Evolutionary conservation across 1,139 yeast genomes (phyloP), one percentile per base, ranked within the genome.

Genomic region (Suhomyces atakaporum): DNA sequence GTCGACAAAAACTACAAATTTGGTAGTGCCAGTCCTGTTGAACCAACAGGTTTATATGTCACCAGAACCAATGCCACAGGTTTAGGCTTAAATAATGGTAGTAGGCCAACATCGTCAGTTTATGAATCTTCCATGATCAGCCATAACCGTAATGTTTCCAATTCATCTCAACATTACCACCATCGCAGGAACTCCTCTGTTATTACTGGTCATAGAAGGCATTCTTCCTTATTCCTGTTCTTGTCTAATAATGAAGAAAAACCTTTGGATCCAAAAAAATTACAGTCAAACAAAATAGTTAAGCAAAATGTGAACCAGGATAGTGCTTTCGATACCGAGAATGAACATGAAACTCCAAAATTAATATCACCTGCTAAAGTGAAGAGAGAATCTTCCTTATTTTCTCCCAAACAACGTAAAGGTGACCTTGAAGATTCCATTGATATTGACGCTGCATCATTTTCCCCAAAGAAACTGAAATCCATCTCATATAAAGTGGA

Each of bases 141-240:
- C 34, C 64, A 63, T 39, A 56, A 54, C 34, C 46, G 69, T 36
- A 58, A 60, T 32, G 46, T 46, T 2, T 62, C 68, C 3, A 62
- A 31, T 37, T 37, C 30, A 6, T 42, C 47, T 10, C 35, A 37
- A 6, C 44, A 47, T 10, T 69, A 66, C 39, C 46, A 49, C 11
- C 69, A 67, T 40, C 52, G 62, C 27, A 54, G 72, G 43, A 63
- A 60, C 29, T 55, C 67, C 2, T 65, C 74, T 0, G 57, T 49
- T 4, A 49, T 53, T 7, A 51, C 63, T 3, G 50, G 50, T 10
- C 56, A 68, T 46, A 59, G 57, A 43, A 51, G 81, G 40, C 75
- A 71, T 45, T 71, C 77, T 0, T 71, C 77, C 0, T 60, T 73
- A 24, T 72, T 73, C 44, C 68, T 71, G 47, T 73, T 71, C 42